These are phyloP conservation scores for Gremmenia infestans DNA, from an alignment of 2,329 filamentous ascomycete species.

Conservation along the genomic window DNA sequence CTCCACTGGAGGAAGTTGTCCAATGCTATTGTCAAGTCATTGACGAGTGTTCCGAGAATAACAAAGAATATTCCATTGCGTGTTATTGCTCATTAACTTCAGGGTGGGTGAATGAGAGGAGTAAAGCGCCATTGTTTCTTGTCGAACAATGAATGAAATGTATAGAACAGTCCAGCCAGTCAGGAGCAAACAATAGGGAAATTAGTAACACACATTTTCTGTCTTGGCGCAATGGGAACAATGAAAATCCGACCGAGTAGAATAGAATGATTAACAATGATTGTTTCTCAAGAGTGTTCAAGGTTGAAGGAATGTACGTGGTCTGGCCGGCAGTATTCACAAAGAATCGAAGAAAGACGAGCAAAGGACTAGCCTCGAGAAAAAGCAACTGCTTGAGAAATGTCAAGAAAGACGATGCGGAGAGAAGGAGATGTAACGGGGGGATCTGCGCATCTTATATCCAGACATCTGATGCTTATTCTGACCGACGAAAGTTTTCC, in stretches of 20 bases:
- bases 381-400: conserved; percentile 13
- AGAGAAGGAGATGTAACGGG: conserved; percentile 9
- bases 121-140: neutral
- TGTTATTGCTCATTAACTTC: neutral
- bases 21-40: too few relatives aligned
- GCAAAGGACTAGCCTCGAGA: conserved; percentile 19
- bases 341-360: conserved; percentile 10
- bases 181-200: neutral
- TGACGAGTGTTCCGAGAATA: neutral
- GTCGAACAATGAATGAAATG: neutral
- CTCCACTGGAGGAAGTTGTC: too few relatives aligned
- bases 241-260: conserved; percentile 1
- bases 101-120: too few relatives aligned
- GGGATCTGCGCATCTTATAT: conserved; percentile 15
- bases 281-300: conserved; percentile 7
- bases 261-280: neutral
- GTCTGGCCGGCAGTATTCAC: conserved; percentile 9
- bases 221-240: neutral
- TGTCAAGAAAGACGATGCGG: conserved; percentile 14
- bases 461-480: conserved; percentile 1
- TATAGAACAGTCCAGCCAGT: neutral
- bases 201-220: neutral
- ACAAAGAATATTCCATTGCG: neutral
- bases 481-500: conserved; percentile 3
- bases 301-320: conserved; percentile 15